phyloP scores from a whole-genome alignment of 1,139 yeast genomes.

The Yamadazyma diospyri region DNA sequence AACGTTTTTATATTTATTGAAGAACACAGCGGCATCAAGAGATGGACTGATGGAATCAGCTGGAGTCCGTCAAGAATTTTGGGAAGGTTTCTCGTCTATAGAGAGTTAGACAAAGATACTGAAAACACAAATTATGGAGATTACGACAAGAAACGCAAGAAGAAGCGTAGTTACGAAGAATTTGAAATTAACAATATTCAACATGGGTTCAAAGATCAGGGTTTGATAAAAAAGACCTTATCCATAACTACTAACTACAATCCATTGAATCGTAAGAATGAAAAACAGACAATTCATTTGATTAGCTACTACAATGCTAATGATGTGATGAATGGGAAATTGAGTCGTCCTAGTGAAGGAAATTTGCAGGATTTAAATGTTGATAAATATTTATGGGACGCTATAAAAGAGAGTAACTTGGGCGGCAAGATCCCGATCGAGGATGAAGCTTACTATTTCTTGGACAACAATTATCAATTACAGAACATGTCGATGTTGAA shows the following conservation, averaged over 20 bases:
- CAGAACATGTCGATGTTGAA: conserved; percentile 37
- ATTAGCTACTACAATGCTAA: conserved; percentile 74
- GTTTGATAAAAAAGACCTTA: conserved; percentile 79
- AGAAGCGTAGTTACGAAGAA: conserved; percentile 14
- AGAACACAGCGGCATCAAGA: conserved; percentile 74
- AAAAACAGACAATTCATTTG: conserved; percentile 60
- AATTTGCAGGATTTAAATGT: conserved; percentile 51
- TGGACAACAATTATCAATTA: conserved; percentile 45
- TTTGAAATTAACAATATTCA: conserved; percentile 30
- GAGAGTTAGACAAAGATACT: conserved; percentile 61
- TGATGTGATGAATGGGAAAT: conserved; percentile 60
- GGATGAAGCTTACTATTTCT: conserved; percentile 50
- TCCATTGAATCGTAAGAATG: conserved; percentile 32
- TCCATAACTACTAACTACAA: conserved; percentile 46
- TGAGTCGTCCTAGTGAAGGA: conserved; percentile 58
- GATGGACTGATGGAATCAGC: conserved; percentile 93
- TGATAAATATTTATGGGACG: conserved; percentile 56
- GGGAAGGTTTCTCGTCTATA: conserved; percentile 77
- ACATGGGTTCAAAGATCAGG: conserved; percentile 69
- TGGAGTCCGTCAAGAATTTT: conserved; percentile 91
- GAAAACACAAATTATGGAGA: conserved; percentile 4
- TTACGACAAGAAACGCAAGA: conserved; percentile 23
- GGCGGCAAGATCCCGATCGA: conserved; percentile 55
- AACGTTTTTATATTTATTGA: conserved; percentile 83
- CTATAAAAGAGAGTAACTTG: conserved; percentile 57